Base-by-base conservation (phyloP, 2,329 filamentous ascomycete genomes). In the Exophiala alcalophila region DNA sequence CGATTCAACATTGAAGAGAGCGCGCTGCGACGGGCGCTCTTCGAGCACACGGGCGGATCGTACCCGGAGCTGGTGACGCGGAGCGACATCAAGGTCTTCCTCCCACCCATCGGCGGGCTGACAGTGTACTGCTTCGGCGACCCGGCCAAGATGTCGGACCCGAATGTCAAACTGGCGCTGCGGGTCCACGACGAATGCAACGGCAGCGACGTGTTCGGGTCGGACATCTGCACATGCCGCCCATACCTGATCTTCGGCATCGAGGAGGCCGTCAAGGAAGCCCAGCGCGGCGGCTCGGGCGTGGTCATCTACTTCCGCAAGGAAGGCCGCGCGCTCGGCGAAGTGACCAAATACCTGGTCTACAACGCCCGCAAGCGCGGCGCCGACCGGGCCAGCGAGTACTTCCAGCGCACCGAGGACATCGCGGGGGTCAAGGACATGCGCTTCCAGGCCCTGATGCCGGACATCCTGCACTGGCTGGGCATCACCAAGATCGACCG, bases 281-380 rank as follows among this genome's bases (percentile, higher is more conserved):
- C 92, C 8, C 92, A 97, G 63, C 88, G 85, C 43, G 91, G 91
- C 39, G 91, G 91, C 33, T 91, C 84, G 57, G 91, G 91, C 43
- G 88, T 96, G 15, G 92, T 97, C 40, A 96, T 97, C 63, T 98
- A 98, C 65, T 98, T 97, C 78, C 82, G 92, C 56, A 98, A 98
- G 65, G 92, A 98, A 71, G 92, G 92, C 21, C 80, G 92, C 55
- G 92, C 91, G 25, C 72, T 97, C 5, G 92, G 92, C 39, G 92
- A 98, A 65, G 92, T 98, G 20, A 94, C 89, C 40, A 96, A 96
- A 60, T 83, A 83, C 51, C 66, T 83, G 63, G 89, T 94, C 60
- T 78, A 74, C 56, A 72, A 72, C 52, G 69, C 75, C 55, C 63
- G 68, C 55, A 69, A 64, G 55, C 62, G 63, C 27, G 58, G 64